Base-by-base conservation (phyloP, 139 green algal species). In the Raphidocelis subcapitata region DNA sequence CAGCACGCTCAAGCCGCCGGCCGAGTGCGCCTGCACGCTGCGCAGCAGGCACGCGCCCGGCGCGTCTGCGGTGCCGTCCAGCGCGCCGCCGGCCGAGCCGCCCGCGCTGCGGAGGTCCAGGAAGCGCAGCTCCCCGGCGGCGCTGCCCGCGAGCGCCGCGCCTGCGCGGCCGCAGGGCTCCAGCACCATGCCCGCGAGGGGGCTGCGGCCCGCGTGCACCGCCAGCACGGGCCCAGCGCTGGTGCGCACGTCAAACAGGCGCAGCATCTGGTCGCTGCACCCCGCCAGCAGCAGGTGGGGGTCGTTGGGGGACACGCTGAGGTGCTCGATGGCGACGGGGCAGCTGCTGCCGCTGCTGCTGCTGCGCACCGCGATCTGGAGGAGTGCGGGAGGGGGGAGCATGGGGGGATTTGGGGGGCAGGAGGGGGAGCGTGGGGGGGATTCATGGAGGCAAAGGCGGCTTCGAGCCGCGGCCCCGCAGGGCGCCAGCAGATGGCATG, bases 171-270 rank as follows among this genome's bases (percentile, higher is more conserved):
- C 83, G 24, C 84, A 89, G 12, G 89, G 87, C 81, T 93, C 88
- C 32, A 90, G 37, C 24, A 84, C 86, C 79, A 94, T 82, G 28
- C 84, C 87, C 29, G 80, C 70, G 57, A 86, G 68, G 5, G 28
- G 32, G 18, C 8, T 15, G 15, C 28, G 60, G 60, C 60, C 60
- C 29, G 54, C 67, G 62, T 80, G 65, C 64, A 88, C 65, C 49
- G 67, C 57, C 44, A 83, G 62, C 47, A 74, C 83, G 24, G 82
- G 75, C 23, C 73, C 59, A 0, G 71, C 67, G n/a, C 66, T 35
- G 15, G 76, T 70, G 31, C 91, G 81, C 52, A 95, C 65, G 81
- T 96, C 91, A 52, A 89, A 95, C 56, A 96, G 63, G 28, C 82
- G 80, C 57, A 96, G 70, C 5, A 64, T 70, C 36, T 82, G 86